Evolutionary conservation across 805 yeast genomes (phyloP), one percentile per base, ranked within the genome.

Genomic region (Kodamaea sagamina): DNA sequence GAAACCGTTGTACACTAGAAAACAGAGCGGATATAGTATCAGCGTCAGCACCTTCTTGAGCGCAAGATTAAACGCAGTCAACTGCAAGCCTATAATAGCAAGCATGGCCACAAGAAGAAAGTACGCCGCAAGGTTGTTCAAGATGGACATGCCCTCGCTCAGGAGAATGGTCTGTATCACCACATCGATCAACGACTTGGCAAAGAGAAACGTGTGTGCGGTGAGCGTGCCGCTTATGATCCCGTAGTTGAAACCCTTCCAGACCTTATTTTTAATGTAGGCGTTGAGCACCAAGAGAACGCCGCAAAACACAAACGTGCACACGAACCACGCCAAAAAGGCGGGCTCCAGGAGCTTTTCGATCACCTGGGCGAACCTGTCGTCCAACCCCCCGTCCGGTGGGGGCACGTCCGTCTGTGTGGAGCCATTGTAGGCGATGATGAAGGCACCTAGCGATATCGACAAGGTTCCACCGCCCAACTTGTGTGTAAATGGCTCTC

Each of bases 141-240:
- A 53, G 38, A 48, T 58, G 2, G 36, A 29, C 34, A 22, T 15
- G 2, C 29, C 35, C 3, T 40, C 45, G 2, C 37, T 38, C 52
- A 57, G 48, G 50, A 61, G 31, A 67, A 64, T 24, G 72, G 76
- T 46, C 65, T 71, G 65, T 2, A 84, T 60, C 2, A 84, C 54
- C 9, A 86, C 77, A 53, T 86, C 95, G 15, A 89, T 85, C 0
- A 86, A 77, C 0, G 89, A 79, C 62, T 89, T 89, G n/a, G 96
- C 96, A 63, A 88, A 74, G 44, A 89, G 71, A 39, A 89, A 73
- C 2, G 96, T 86, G 58, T 87, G 95, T 0, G 96, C 96, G 0
- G 95, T 85, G 36, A 89, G 67, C 0, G 82, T 78, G 2, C 96
- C 96, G 36, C 89, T 79, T 4, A 81, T 67, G 13, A 79, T 55